Percentiles rank a stretch among this genome's conserved stretches.
Evolutionary conservation across 768 basidiomycete species (phyloP).

Genomic region (Infundibulicybe gibba): DNA sequence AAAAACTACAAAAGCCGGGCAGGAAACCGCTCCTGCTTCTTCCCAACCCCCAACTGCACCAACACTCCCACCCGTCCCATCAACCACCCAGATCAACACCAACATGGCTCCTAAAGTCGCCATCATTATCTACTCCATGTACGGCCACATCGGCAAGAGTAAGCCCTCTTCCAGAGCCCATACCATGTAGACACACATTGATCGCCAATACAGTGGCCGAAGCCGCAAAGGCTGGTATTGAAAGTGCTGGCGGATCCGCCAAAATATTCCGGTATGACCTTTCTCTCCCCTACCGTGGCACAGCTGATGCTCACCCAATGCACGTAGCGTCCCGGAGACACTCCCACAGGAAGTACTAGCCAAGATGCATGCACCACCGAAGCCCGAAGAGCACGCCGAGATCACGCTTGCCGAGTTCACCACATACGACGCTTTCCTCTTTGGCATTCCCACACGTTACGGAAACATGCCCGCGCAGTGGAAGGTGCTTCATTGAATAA

Average conservation of each 20-base stretch:
- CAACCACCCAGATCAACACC: conserved; percentile 9
- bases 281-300: background rate
- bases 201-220: conserved; percentile 50
- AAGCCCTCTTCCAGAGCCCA: conserved; percentile 16
- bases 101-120: conserved; percentile 56
- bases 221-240: conserved; percentile 44
- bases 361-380: conserved; percentile 69
- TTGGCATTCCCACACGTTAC: conserved; percentile 79
- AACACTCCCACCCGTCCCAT: conserved; percentile 7
- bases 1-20: conserved; percentile 24
- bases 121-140: conserved; percentile 72
- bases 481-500: conserved; percentile 41
- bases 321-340: conserved; percentile 70
- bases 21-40: conserved; percentile 6
- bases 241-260: conserved; percentile 43
- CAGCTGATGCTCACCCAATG: background rate
- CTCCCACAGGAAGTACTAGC: conserved; percentile 62
- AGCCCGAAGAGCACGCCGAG: conserved; percentile 63
- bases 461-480: conserved; percentile 79
- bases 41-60: conserved; percentile 12
- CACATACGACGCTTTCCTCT: conserved; percentile 66
- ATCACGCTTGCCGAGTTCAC: conserved; percentile 50
- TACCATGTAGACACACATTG: background rate
- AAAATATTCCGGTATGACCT: conserved; percentile 51
- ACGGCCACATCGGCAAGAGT: conserved; percentile 72